Conservation (phyloP, 805 yeast genomes). For the Scheffersomyces coipomensis region DNA sequence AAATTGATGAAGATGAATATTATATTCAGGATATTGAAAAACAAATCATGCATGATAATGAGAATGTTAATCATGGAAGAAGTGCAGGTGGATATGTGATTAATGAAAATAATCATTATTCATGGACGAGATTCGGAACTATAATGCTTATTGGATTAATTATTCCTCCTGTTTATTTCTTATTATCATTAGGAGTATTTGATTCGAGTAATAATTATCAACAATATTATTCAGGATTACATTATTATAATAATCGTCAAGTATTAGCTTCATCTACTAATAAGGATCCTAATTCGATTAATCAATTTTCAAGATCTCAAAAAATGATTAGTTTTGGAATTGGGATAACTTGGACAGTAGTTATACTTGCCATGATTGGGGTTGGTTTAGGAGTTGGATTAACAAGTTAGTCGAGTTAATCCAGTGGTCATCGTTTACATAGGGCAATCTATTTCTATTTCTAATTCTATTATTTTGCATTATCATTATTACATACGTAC, state of each 20-base stretch:
- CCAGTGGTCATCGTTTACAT: too few relatives aligned
- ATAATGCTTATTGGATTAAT: conserved; percentile 32
- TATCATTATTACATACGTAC: too few relatives aligned
- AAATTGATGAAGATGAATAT: not conserved
- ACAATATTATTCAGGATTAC: conserved; percentile 17
- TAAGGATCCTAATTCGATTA: conserved; percentile 1
- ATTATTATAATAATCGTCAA: conserved; percentile 8
- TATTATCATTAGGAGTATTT: conserved; percentile 32
- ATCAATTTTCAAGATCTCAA: conserved; percentile 22
- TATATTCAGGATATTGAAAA: not conserved
- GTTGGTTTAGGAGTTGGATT: conserved; percentile 35
- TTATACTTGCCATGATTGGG: conserved; percentile 38
- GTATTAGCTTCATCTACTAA: not conserved
- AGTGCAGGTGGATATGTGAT: not conserved
- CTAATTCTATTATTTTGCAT: too few relatives aligned
- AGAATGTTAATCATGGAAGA: not conserved
- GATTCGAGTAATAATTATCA: conserved; percentile 23
- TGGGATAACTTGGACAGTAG: conserved; percentile 32
- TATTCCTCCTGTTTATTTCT: conserved; percentile 38
- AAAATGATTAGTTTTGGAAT: conserved; percentile 26
- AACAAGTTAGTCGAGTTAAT: too few relatives aligned
- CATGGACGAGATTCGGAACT: conserved; percentile 17
- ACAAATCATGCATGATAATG: not conserved
- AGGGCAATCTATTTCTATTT: too few relatives aligned
- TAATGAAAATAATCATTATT: conserved; percentile 4